Evolutionary conservation across 75 land plant genomes (phyloP), one percentile per base, ranked within the genome.

Genomic region (Selaginella tamariscina): DNA sequence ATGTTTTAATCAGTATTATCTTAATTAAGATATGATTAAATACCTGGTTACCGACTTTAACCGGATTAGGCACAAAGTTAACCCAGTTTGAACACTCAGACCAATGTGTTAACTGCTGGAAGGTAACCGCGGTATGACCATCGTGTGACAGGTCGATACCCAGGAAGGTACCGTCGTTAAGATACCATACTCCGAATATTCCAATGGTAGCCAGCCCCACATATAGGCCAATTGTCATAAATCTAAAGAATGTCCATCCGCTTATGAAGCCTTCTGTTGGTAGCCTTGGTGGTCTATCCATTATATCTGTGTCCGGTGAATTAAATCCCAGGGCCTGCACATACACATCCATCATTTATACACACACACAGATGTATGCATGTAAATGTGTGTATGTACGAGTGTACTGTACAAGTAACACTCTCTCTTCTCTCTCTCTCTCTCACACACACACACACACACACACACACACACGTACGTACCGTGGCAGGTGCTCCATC

Each of bases 251-350:
- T n/a, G 62, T 59, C 62, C 62, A 59, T 8, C 62, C 62, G 26
- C 24, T 59, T 8, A 59, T 59, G 62, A 59, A 59, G 26, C 62
- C 62, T 26, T 59, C 62, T 2, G 62, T 59, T 59, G 62, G 62
- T 2, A 59, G 62, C 26, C 62, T 5, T 8, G 62, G 62, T 8
- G 62, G 62, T n/a, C 62, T 59, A 23, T 59, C 62, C 62, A 21
- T 59, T 5, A 59, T 59, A 27, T 59, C 62, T 5, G 21, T 59
- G 26, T 59, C 62, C 23, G 21, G 62, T 59, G 62, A 68, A 31
- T 75, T 75, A 64, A 75, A 75, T 11, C 77, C 77, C 30, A 75
- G 32, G 21, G 76, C 76, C n/a, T n/a, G n/a, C n/a, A n/a, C n/a
- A n/a, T n/a, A n/a, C n/a, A n/a, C n/a, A n/a, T n/a, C n/a, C n/a